Evolutionary conservation across 2,329 filamentous ascomycete genomes (phyloP).

Genomic region (Calonectria hawksworthii): DNA sequence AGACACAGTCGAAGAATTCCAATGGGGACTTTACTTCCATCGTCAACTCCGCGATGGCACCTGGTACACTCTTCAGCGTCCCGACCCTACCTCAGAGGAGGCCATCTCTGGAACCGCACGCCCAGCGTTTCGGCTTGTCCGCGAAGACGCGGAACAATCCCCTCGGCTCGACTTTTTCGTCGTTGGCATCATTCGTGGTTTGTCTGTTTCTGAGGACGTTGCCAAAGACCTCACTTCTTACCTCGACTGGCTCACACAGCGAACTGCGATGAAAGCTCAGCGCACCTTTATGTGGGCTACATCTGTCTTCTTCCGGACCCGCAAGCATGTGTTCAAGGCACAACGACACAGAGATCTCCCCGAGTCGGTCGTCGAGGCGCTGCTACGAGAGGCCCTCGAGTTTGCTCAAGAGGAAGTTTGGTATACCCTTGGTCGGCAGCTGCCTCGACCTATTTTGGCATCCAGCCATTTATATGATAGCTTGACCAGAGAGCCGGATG

Average conservation of each 20-base stretch:
- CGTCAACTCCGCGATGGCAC: constrained; percentile 43
- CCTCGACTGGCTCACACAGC: constrained; percentile 50
- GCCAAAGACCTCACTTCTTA: constrained; percentile 44
- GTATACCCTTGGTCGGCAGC: constrained; percentile 46
- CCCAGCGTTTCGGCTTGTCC: constrained; percentile 36
- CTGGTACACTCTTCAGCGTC: constrained; percentile 43
- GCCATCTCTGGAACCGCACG: constrained; percentile 20
- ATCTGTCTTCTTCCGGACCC: constrained; percentile 45
- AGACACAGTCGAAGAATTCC: constrained; percentile 47
- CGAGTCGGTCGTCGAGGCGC: constrained; percentile 30
- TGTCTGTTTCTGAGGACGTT: constrained; percentile 38
- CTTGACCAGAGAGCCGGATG: not conserved
- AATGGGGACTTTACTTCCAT: constrained; percentile 55
- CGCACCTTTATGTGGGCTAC: constrained; percentile 49
- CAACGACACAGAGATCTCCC: not conserved
- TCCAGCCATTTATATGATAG: constrained; percentile 35
- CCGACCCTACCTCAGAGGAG: constrained; percentile 12
- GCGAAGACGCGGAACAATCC: constrained; percentile 39
- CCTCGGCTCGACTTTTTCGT: constrained; percentile 47
- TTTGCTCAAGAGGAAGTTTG: constrained; percentile 49
- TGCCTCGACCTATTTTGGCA: constrained; percentile 48
- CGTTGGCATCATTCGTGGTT: constrained; percentile 49
- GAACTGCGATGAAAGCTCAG: constrained; percentile 39
- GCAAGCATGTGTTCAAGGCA: constrained; percentile 42
- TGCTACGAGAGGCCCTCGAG: constrained; percentile 46